Conservation (phyloP, 1,139 yeast genomes). For the Blastobotrys buckinghamii region DNA sequence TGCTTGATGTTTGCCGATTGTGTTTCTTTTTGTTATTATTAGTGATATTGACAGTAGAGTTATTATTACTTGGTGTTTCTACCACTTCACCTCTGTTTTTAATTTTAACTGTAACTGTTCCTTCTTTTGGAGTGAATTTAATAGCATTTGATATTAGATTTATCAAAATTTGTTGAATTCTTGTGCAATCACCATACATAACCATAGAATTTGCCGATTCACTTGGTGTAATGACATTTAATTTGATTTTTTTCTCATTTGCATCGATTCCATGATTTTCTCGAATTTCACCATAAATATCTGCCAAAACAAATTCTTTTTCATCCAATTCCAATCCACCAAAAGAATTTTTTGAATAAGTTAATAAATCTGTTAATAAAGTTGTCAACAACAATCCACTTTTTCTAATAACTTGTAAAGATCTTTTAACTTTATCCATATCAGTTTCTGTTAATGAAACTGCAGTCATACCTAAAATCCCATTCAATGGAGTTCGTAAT, state of each 20-base stretch:
- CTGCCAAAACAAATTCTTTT: constrained; percentile 62
- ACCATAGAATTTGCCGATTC: constrained; percentile 37
- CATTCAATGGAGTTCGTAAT: constrained; percentile 89
- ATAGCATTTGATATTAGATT: constrained; percentile 81
- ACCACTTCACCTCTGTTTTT: constrained; percentile 24
- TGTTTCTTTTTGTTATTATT: neutral
- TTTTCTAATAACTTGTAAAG: constrained; percentile 70
- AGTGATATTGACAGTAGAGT: neutral
- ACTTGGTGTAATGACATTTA: constrained; percentile 39
- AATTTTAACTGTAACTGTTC: constrained; percentile 62
- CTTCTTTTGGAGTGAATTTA: constrained; percentile 84
- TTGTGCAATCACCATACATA: constrained; percentile 75
- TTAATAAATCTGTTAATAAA: constrained; percentile 79
- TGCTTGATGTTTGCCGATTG: neutral
- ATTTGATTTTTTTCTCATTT: constrained; percentile 22
- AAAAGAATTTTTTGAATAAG: constrained; percentile 86
- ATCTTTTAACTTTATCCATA: constrained; percentile 55
- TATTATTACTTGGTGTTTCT: neutral
- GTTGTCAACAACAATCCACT: constrained; percentile 84
- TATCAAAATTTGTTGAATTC: constrained; percentile 83
- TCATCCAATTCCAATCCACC: constrained; percentile 80
- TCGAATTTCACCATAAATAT: constrained; percentile 68
- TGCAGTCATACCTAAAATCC: constrained; percentile 93
- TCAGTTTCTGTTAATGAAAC: constrained; percentile 85
- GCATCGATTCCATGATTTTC: constrained; percentile 54